phyloP scores from a whole-genome alignment of 2,329 filamentous ascomycete genomes.

The Leptosphaerulina australis region DNA sequence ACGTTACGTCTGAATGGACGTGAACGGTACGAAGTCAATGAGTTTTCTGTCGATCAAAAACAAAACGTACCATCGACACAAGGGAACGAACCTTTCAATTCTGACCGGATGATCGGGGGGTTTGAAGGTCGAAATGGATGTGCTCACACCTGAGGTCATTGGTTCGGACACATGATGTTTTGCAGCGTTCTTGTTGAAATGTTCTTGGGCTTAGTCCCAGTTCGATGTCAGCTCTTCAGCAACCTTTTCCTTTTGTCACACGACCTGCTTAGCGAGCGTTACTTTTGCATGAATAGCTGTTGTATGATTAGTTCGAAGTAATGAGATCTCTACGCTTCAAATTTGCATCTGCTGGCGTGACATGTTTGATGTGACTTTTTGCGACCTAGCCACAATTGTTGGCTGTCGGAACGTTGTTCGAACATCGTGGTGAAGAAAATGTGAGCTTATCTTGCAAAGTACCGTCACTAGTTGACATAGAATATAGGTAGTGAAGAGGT shows the following conservation, averaged over 20 bases:
- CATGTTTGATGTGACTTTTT: no score
- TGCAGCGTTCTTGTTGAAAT: conserved; percentile 17
- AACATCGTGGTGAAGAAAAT: no score
- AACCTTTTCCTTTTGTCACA: conserved; percentile 24
- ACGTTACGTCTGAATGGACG: conserved; percentile 7
- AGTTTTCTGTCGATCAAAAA: conserved; percentile 24
- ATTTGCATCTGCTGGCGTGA: no score
- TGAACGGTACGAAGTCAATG: conserved; percentile 19
- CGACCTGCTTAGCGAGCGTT: conserved; percentile 11
- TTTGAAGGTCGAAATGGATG: conserved; percentile 29
- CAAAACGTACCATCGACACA: conserved; percentile 25
- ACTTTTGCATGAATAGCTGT: conserved; percentile 10
- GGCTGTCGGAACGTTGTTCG: no score
- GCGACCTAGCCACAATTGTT: no score
- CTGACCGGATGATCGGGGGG: conserved; percentile 42
- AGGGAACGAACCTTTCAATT: conserved; percentile 20
- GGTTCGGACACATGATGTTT: conserved; percentile 15
- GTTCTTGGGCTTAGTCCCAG: conserved; percentile 16
- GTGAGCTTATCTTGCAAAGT: no score
- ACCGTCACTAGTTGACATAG: no score
- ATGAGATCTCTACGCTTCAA: conserved; percentile 13
- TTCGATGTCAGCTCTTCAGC: conserved; percentile 16
- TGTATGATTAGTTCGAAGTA: conserved; percentile 27
- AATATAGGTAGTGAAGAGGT: no score
- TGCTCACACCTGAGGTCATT: conserved; percentile 8